A percentile compares a stretch with the other conserved stretches of the same genome.
phyloP scores from a whole-genome alignment of 352 stramenopile genomes.

The Peronospora belbahrii region DNA sequence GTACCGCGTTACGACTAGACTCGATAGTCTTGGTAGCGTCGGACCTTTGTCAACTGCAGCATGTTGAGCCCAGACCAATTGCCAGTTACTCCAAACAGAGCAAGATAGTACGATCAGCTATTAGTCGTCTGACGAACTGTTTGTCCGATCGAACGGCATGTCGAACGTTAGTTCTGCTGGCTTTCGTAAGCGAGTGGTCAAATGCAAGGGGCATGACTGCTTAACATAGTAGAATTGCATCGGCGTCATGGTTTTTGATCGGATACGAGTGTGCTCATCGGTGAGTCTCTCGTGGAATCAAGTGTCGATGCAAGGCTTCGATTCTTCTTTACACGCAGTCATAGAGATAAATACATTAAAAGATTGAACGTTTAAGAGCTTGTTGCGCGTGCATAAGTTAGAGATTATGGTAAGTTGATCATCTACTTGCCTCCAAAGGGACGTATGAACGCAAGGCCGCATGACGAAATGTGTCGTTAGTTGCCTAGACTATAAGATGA shows the following conservation, averaged over 20 bases:
- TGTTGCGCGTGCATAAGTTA: too few species aligned
- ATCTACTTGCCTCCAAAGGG: neutral
- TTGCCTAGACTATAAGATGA: too few species aligned
- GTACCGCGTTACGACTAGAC: slow-evolving; percentile 9
- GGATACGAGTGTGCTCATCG: too few species aligned
- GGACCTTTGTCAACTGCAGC: slow-evolving; percentile 20
- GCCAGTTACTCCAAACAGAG: neutral
- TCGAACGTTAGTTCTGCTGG: neutral
- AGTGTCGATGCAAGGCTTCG: slow-evolving; percentile 1
- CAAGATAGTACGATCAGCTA: too few species aligned
- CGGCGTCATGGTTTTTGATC: slow-evolving; percentile 1
- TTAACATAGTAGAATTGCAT: neutral
- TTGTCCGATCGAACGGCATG: neutral
- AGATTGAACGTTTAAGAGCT: slow-evolving; percentile 2
- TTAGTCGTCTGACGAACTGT: slow-evolving; percentile 10
- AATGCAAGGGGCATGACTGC: neutral
- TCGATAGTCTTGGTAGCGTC: slow-evolving; percentile 5
- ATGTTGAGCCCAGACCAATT: slow-evolving; percentile 18
- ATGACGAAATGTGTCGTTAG: too few species aligned
- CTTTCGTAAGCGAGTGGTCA: neutral
- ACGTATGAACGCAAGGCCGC: too few species aligned
- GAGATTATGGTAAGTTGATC: neutral
- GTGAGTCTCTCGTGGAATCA: slow-evolving; percentile 6
- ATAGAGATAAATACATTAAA: slow-evolving; percentile 1
- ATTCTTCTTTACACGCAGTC: slow-evolving; percentile 14